Percentiles rank a stretch among this genome's conserved stretches.
Evolutionary conservation across 495 filamentous ascomycete genomes (phyloP).

Genomic region (Chlorociboria aeruginascens): DNA sequence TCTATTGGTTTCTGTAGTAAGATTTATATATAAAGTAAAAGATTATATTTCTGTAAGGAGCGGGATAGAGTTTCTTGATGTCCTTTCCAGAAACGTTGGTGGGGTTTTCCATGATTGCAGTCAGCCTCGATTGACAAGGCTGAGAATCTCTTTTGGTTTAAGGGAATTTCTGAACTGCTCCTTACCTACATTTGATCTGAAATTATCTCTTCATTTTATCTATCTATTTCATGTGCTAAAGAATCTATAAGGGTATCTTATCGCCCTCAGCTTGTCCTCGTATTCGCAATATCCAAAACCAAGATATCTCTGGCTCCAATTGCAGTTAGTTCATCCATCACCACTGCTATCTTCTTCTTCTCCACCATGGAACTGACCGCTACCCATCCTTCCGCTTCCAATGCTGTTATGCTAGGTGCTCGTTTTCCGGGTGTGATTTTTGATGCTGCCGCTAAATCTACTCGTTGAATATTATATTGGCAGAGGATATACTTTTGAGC

Average conservation of each 20-base stretch:
- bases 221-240: conserved; percentile 1
- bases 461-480: conserved; percentile 83
- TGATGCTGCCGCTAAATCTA: conserved; percentile 50
- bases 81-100: too few species aligned
- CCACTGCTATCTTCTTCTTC: conserved; percentile 74
- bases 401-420: conserved; percentile 75
- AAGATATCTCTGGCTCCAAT: conserved; percentile 82
- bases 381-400: conserved; percentile 87
- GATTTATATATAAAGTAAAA: too few species aligned
- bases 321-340: conserved; percentile 79
- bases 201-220: conserved; percentile 3
- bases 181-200: not conserved
- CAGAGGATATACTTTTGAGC: conserved; percentile 90
- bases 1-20: too few species aligned
- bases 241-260: conserved; percentile 12
- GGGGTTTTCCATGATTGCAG: too few species aligned
- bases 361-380: conserved; percentile 90
- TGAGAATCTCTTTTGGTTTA: too few species aligned
- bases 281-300: conserved; percentile 80
- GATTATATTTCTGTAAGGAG: too few species aligned
- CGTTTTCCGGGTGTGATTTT: conserved; percentile 89
- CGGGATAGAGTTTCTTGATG: too few species aligned
- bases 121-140: too few species aligned
- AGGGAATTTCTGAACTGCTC: not conserved
- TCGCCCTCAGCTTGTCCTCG: conserved; percentile 30